Percentiles rank a stretch among this genome's conserved stretches.
phyloP scores from a whole-genome alignment of 106 monocot genomes.

The Dactylorhiza incarnata region DNA sequence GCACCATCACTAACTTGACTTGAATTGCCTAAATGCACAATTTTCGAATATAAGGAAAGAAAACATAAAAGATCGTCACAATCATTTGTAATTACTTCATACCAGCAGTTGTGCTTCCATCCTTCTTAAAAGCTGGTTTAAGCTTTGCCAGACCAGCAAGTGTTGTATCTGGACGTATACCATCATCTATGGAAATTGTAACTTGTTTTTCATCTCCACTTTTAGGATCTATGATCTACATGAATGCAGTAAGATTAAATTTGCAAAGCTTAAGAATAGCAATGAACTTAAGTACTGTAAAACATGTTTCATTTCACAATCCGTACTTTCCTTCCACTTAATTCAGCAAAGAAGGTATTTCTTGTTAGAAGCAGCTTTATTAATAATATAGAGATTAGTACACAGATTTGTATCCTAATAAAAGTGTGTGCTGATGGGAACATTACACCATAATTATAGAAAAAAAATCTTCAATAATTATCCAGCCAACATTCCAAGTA shows the following conservation, averaged over 20 bases:
- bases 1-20: conserved; percentile 99
- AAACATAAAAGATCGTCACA: background rate
- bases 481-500: background rate
- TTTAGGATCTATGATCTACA: conserved; percentile 86
- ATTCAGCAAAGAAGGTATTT: background rate
- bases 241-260: background rate
- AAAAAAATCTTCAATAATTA: background rate
- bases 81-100: background rate
- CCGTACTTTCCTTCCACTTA: background rate
- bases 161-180: conserved; percentile 74
- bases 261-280: background rate
- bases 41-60: background rate
- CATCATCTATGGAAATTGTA: conserved; percentile 85
- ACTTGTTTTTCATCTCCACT: conserved; percentile 82
- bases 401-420: background rate
- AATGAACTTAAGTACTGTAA: background rate
- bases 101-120: conserved; percentile 98
- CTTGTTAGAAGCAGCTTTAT: background rate
- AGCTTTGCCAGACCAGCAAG: conserved; percentile 73
- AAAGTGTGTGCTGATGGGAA: background rate
- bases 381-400: background rate
- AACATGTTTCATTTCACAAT: background rate
- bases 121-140: conserved; percentile 88
- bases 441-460: background rate
- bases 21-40: conserved; percentile 61